phyloP scores from a whole-genome alignment of 2,329 filamentous ascomycete species.

The Lasiodiplodia sp. region DNA sequence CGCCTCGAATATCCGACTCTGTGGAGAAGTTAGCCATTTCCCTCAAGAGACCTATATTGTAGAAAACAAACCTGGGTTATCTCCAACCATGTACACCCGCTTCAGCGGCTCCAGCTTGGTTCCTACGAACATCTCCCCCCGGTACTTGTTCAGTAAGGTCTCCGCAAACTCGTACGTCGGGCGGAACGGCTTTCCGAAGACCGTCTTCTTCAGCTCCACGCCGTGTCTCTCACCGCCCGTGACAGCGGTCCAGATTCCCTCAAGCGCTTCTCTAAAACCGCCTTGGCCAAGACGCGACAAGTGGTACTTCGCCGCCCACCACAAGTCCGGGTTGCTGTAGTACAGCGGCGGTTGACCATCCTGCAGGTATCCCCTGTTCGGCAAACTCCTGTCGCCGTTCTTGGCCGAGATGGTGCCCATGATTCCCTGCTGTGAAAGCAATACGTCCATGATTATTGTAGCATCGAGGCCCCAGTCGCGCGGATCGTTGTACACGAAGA shows the following conservation, averaged over 20 bases:
- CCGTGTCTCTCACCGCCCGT: conserved; percentile 63
- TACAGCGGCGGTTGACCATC: conserved; percentile 82
- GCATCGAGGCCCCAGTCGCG: conserved; percentile 94
- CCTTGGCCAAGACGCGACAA: conserved; percentile 90
- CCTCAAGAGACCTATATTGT: too few relatives aligned
- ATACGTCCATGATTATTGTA: conserved; percentile 82
- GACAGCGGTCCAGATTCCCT: conserved; percentile 78
- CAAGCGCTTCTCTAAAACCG: conserved; percentile 82
- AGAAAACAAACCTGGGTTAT: conserved; percentile 49
- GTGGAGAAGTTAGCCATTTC: background rate
- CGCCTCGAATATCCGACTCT: conserved; percentile 88
- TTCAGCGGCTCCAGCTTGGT: conserved; percentile 58
- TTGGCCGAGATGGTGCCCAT: conserved; percentile 79
- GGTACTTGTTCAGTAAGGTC: conserved; percentile 69
- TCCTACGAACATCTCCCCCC: conserved; percentile 56
- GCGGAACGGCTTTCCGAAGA: conserved; percentile 83
- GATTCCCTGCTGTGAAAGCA: conserved; percentile 79
- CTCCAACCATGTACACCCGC: conserved; percentile 90
- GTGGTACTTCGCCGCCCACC: conserved; percentile 87
- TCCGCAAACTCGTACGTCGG: conserved; percentile 87
- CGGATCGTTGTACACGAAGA: conserved; percentile 95
- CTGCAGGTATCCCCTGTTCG: conserved; percentile 82
- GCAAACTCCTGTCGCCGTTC: conserved; percentile 70
- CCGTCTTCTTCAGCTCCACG: conserved; percentile 65
- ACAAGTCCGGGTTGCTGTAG: conserved; percentile 89